A percentile compares a stretch with the other conserved stretches of the same genome.
Evolutionary conservation across 2,329 filamentous ascomycete species (phyloP).

Genomic region (Furcasterigmium sp.): DNA sequence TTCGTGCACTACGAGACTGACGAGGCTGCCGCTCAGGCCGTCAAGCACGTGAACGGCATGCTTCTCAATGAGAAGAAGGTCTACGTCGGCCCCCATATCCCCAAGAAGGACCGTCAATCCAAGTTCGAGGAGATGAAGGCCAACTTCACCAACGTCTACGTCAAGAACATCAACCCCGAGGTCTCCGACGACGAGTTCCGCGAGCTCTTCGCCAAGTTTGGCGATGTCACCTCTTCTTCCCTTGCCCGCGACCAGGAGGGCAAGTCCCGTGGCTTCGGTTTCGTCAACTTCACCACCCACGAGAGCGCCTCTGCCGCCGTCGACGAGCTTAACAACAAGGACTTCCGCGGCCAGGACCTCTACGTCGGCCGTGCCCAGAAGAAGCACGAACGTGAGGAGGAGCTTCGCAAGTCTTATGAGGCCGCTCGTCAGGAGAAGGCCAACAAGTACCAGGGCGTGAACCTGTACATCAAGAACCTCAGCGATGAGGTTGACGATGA

Average conservation of each 20-base stretch:
- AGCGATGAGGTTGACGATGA: slow-evolving; percentile 97
- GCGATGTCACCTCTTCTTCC: slow-evolving; percentile 92
- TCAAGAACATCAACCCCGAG: slow-evolving; percentile 91
- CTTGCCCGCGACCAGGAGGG: slow-evolving; percentile 84
- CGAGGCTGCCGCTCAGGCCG: slow-evolving; percentile 91
- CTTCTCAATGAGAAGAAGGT: slow-evolving; percentile 99
- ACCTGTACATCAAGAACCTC: slow-evolving; percentile 99
- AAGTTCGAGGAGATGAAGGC: slow-evolving; percentile 99
- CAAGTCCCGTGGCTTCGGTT: slow-evolving; percentile 93
- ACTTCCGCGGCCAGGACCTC: slow-evolving; percentile 90
- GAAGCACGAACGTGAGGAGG: slow-evolving; percentile 99
- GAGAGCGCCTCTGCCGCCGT: slow-evolving; percentile 82
- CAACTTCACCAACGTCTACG: slow-evolving; percentile 99
- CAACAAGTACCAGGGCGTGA: slow-evolving; percentile 98
- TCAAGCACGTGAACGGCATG: slow-evolving; percentile 99
- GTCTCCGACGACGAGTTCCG: slow-evolving; percentile 93
- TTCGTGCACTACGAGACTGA: slow-evolving; percentile 99
- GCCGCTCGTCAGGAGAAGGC: slow-evolving; percentile 96
- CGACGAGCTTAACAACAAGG: slow-evolving; percentile 84
- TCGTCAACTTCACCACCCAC: slow-evolving; percentile 93
- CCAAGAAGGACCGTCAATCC: slow-evolving; percentile 99
- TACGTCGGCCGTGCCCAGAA: slow-evolving; percentile 99
- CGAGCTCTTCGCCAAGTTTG: slow-evolving; percentile 83
- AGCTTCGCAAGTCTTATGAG: slow-evolving; percentile 98
- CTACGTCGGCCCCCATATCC: slow-evolving; percentile 97